Evolutionary conservation across 352 stramenopile species (phyloP).

Genomic region (Pythium aphanidermatum): DNA sequence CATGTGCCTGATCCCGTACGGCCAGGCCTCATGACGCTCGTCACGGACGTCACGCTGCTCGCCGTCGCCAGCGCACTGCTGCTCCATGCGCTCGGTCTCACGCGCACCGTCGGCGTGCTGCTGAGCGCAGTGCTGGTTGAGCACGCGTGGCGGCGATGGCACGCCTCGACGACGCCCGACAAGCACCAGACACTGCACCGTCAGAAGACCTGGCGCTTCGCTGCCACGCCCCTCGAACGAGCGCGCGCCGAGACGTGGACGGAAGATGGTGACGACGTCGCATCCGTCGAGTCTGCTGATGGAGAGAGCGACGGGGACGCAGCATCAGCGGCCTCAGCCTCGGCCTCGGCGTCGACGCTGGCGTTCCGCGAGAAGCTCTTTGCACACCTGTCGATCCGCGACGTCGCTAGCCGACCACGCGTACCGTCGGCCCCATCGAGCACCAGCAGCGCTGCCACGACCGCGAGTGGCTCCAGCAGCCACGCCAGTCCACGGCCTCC

Average conservation of each 20-base stretch:
- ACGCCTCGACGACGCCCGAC: not conserved
- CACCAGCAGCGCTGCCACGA: not conserved
- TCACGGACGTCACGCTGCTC: slow-evolving; percentile 53
- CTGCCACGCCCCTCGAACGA: slow-evolving; percentile 1
- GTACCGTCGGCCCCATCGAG: not conserved
- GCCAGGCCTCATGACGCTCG: slow-evolving; percentile 25
- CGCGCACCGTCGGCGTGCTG: slow-evolving; percentile 36
- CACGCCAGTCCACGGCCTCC: not conserved
- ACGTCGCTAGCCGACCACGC: slow-evolving; percentile 6
- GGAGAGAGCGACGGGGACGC: not conserved
- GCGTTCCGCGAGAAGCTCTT: slow-evolving; percentile 4
- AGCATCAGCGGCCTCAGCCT: not conserved
- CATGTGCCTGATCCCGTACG: not conserved
- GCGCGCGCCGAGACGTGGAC: slow-evolving; percentile 5
- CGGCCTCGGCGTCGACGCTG: not conserved
- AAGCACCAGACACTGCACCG: slow-evolving; percentile 7
- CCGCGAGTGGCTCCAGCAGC: slow-evolving; percentile 1
- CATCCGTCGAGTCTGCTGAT: not conserved
- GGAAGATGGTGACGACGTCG: slow-evolving; percentile 2
- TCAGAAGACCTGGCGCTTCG: slow-evolving; percentile 11
- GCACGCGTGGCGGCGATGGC: slow-evolving; percentile 1
- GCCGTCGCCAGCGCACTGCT: slow-evolving; percentile 49
- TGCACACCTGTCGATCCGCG: slow-evolving; percentile 12
- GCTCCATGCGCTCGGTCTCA: slow-evolving; percentile 57
- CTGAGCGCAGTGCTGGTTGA: slow-evolving; percentile 17